phyloP scores from a whole-genome alignment of 23 red algal genomes.

The Gracilaria gracilis region DNA sequence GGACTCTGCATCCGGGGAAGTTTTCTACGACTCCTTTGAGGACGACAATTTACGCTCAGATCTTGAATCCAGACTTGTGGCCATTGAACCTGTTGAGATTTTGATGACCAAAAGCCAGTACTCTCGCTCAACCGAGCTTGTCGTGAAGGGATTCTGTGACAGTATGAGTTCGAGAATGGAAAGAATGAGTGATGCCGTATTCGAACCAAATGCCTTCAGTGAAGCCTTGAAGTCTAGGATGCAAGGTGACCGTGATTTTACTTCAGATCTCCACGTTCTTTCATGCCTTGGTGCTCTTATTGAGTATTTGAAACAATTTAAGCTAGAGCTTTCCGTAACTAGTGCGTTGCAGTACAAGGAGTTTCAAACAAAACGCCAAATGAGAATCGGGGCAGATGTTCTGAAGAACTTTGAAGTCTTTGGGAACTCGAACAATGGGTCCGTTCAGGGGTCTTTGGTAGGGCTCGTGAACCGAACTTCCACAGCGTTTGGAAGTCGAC shows the following conservation, averaged over 20 bases:
- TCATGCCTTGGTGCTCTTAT: conserved; percentile 61
- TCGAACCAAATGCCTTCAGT: background rate
- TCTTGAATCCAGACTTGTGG: conserved; percentile 66
- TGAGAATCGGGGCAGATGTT: conserved; percentile 70
- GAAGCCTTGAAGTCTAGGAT: conserved; percentile 26
- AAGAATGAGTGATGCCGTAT: conserved; percentile 11
- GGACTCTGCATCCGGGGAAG: conserved; percentile 76
- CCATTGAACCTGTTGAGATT: conserved; percentile 78
- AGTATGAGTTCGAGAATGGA: conserved; percentile 24
- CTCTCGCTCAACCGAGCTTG: conserved; percentile 29
- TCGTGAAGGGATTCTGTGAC: conserved; percentile 32
- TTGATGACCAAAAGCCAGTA: conserved; percentile 35
- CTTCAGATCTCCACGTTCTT: conserved; percentile 1
- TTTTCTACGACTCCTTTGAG: conserved; percentile 67
- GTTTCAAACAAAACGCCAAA: conserved; percentile 43
- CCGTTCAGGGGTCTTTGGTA: conserved; percentile 55
- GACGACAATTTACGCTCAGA: conserved; percentile 76
- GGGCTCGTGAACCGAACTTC: conserved; percentile 59
- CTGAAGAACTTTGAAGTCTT: conserved; percentile 81
- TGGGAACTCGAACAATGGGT: conserved; percentile 67
- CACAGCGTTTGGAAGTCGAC: conserved; percentile 72
- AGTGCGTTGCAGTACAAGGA: conserved; percentile 27
- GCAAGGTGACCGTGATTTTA: conserved; percentile 3
- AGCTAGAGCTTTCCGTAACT: conserved; percentile 63
- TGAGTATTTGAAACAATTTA: conserved; percentile 70